These are phyloP conservation scores for Suillus subluteus DNA, from an alignment of 768 basidiomycete species.

Conservation along the genomic window DNA sequence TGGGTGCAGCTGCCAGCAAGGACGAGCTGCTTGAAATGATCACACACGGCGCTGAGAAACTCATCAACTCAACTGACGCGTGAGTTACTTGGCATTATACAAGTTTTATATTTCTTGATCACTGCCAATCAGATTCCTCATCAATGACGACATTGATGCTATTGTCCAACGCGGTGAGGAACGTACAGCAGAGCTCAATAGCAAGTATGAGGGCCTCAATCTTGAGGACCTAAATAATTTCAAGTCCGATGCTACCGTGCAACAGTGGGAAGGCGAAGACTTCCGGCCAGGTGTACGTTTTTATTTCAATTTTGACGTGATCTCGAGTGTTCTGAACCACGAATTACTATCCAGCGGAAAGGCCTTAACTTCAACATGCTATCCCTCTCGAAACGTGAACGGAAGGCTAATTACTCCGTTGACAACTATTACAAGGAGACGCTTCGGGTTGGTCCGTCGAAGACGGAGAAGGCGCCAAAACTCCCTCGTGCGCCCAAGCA, in stretches of 20 bases:
- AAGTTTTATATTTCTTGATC: slow-evolving; percentile 6
- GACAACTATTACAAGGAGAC: slow-evolving; percentile 96
- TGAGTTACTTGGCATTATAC: slow-evolving; percentile 38
- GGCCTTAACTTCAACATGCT: slow-evolving; percentile 74
- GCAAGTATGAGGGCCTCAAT: slow-evolving; percentile 90
- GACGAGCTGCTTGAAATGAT: slow-evolving; percentile 99
- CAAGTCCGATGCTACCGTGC: slow-evolving; percentile 89
- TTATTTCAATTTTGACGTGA: not conserved
- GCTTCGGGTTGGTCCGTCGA: slow-evolving; percentile 77
- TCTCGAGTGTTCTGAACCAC: slow-evolving; percentile 9
- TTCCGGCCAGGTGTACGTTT: slow-evolving; percentile 71
- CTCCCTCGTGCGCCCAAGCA: slow-evolving; percentile 88
- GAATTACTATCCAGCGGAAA: slow-evolving; percentile 53
- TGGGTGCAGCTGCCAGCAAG: slow-evolving; percentile 78
- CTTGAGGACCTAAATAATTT: slow-evolving; percentile 97
- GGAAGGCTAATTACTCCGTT: slow-evolving; percentile 93
- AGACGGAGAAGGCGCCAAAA: slow-evolving; percentile 82
- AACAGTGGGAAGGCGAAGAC: slow-evolving; percentile 97
- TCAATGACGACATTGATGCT: slow-evolving; percentile 91
- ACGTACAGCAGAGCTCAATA: slow-evolving; percentile 84
- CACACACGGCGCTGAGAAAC: slow-evolving; percentile 95
- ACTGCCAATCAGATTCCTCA: slow-evolving; percentile 52
- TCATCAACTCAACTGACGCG: slow-evolving; percentile 82
- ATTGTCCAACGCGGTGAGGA: slow-evolving; percentile 93
- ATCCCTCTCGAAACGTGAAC: slow-evolving; percentile 90